Percentiles rank a stretch among this genome's conserved stretches.
Evolutionary conservation across 352 stramenopile species (phyloP).

Genomic region (Pythium biforme): DNA sequence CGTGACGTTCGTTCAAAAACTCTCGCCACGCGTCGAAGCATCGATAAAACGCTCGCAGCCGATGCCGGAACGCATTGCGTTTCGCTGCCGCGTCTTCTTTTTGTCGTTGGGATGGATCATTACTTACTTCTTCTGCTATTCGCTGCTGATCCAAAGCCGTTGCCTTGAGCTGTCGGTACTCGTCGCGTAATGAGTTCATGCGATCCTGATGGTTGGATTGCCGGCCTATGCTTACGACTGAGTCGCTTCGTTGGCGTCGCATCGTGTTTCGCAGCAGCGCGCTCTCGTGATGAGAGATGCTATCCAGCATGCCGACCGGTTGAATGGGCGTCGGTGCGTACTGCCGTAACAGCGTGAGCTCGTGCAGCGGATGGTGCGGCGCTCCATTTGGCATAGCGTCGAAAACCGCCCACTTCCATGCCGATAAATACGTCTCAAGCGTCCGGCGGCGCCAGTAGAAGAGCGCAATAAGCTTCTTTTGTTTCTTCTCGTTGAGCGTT

Average conservation of each 20-base stretch:
- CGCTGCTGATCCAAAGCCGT: background rate
- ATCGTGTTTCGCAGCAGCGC: slow-evolving; percentile 9
- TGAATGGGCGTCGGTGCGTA: background rate
- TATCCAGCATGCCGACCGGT: background rate
- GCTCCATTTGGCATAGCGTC: background rate
- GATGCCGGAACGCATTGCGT: slow-evolving; percentile 3
- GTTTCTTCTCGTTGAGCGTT: slow-evolving; percentile 22
- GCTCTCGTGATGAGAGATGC: background rate
- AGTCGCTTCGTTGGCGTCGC: background rate
- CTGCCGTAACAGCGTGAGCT: slow-evolving; percentile 8
- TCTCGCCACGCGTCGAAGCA: slow-evolving; percentile 9
- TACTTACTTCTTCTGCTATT: background rate
- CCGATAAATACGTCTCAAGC: slow-evolving; percentile 20
- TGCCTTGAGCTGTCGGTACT: slow-evolving; percentile 23
- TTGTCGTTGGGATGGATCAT: background rate
- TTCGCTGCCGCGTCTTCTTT: background rate
- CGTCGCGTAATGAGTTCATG: slow-evolving; percentile 19
- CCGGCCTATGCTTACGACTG: background rate
- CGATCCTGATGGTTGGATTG: slow-evolving; percentile 4
- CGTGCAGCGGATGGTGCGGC: background rate
- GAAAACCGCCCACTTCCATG: slow-evolving; percentile 19
- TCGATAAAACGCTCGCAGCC: slow-evolving; percentile 8
- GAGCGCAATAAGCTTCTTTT: slow-evolving; percentile 25
- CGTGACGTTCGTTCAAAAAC: background rate
- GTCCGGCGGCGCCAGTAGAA: slow-evolving; percentile 26